Evolutionary conservation across 1,284 basidiomycete species (phyloP).

Genomic region (Ceratobasidium sp.): DNA sequence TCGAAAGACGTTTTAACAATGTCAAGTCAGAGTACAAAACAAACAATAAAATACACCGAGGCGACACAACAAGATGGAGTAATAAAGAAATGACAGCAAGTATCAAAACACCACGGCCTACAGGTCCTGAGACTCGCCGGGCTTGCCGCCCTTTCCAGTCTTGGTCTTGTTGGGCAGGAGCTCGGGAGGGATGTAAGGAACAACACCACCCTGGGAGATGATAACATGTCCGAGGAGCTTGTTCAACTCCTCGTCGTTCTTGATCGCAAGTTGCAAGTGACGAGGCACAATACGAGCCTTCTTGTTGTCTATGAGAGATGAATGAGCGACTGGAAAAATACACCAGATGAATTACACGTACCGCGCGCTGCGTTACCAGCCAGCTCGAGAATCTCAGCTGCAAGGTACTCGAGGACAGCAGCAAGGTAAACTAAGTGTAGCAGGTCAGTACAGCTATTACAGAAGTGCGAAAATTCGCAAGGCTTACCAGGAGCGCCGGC

Average conservation of each 20-base stretch:
- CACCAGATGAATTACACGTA: constrained; percentile 55
- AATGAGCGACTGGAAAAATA: constrained; percentile 68
- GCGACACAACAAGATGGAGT: constrained; percentile 24
- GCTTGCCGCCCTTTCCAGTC: constrained; percentile 60
- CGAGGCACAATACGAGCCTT: constrained; percentile 68
- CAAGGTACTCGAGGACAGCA: constrained; percentile 51
- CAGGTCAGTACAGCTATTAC: background rate
- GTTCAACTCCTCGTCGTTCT: constrained; percentile 86
- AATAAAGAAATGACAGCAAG: constrained; percentile 35
- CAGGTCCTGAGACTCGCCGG: constrained; percentile 39
- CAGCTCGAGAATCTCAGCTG: constrained; percentile 51
- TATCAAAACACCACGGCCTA: constrained; percentile 69
- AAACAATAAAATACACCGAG: constrained; percentile 41
- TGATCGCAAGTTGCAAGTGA: constrained; percentile 88
- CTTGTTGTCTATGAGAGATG: constrained; percentile 78
- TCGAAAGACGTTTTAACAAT: constrained; percentile 1
- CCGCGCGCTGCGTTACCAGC: constrained; percentile 49
- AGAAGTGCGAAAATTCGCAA: constrained; percentile 65
- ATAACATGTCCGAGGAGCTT: constrained; percentile 85
- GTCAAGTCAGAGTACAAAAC: constrained; percentile 28
- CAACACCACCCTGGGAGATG: constrained; percentile 92
- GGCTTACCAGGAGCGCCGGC: constrained; percentile 54
- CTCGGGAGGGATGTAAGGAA: constrained; percentile 72
- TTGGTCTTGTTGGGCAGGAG: constrained; percentile 54
- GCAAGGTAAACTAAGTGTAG: constrained; percentile 77